Conservation (phyloP, 2,329 filamentous ascomycete species). For the Dryadomyces quercivorus region DNA sequence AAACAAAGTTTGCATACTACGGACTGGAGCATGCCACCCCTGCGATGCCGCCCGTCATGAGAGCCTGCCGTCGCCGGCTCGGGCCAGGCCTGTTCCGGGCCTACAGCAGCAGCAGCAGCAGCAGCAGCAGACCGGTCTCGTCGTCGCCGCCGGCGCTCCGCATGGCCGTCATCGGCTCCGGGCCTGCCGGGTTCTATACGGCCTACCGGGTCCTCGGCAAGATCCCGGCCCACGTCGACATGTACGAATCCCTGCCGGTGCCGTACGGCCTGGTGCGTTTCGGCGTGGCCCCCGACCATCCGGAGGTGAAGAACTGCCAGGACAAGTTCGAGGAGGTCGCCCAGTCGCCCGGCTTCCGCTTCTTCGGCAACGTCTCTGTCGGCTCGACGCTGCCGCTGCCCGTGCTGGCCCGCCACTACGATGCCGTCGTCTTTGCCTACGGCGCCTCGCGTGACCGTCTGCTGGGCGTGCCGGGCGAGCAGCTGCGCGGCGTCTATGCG, state of each 20-base stretch:
- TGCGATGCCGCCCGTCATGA: constrained; percentile 4
- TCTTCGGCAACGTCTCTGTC: constrained; percentile 79
- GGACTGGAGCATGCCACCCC: background rate
- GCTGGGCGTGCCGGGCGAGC: constrained; percentile 70
- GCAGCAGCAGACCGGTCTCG: no score
- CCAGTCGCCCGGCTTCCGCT: constrained; percentile 68
- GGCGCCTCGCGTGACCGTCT: constrained; percentile 75
- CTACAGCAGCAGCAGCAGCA: background rate
- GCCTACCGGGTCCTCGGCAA: constrained; percentile 74
- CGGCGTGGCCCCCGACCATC: constrained; percentile 95
- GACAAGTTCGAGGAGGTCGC: constrained; percentile 89
- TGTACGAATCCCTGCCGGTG: constrained; percentile 91
- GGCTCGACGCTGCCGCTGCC: constrained; percentile 54
- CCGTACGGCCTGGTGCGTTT: constrained; percentile 88
- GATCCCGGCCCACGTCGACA: constrained; percentile 67
- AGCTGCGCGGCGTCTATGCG: constrained; percentile 66
- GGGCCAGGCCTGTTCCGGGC: background rate
- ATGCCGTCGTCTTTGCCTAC: constrained; percentile 86
- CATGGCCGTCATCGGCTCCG: constrained; percentile 82
- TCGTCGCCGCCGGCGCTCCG: constrained; percentile 38
- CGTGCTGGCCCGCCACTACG: constrained; percentile 67
- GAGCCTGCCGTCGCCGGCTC: constrained; percentile 3
- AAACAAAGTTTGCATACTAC: no score
- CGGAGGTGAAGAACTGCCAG: constrained; percentile 98
- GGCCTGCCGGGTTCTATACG: constrained; percentile 92